Evolutionary conservation across 495 filamentous ascomycete species (phyloP), one percentile per base, ranked within the genome.

Genomic region (Wilcoxina mikolae): DNA sequence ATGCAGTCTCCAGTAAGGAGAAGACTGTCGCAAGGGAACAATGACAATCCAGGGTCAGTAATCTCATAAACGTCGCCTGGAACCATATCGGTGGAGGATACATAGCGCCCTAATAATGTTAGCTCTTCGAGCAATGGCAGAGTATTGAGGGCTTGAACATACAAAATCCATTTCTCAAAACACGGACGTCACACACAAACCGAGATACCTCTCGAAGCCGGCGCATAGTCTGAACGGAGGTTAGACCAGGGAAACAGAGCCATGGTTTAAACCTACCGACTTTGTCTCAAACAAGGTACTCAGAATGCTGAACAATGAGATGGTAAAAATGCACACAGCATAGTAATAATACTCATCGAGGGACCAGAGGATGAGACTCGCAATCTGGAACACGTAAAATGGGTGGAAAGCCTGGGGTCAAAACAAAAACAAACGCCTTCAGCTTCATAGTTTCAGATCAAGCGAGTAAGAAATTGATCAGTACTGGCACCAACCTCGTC

Each of bases 11-110:
- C 93, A 51, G 85, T 84, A 3, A 99, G 71, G 5, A 99, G 72
- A 33, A 99, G 73, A 66, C 89, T 93, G 69, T 99, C 93, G 62
- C 87, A 87, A 10, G 93, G 93, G 60, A 95, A 85, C 61, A 93
- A 84, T n/a, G 80, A 78, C 25, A 99, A 72, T n/a, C 81, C 89
- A 12, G 90, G 93, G 68, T 99, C 93, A 51, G 91, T 94, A 39
- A 96, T 78, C 69, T 99, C 93, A 66, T 94, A 99, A 3, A 99
- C 83, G 68, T 99, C 93, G 12, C 93, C 93, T 42, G 93, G 93
- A 24, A 95, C 87, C 12, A 99, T 74, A 60, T 96, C 88, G 57
- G 78, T 76, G 11, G 90, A 96, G 23, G 79, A 75, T 38, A 95
- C 79, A 59, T 84, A 82, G 56, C 87, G 78, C 93, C 86, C 85